phyloP scores from a whole-genome alignment of 495 filamentous ascomycete genomes.

The Thermothielavioides terrestris region DNA sequence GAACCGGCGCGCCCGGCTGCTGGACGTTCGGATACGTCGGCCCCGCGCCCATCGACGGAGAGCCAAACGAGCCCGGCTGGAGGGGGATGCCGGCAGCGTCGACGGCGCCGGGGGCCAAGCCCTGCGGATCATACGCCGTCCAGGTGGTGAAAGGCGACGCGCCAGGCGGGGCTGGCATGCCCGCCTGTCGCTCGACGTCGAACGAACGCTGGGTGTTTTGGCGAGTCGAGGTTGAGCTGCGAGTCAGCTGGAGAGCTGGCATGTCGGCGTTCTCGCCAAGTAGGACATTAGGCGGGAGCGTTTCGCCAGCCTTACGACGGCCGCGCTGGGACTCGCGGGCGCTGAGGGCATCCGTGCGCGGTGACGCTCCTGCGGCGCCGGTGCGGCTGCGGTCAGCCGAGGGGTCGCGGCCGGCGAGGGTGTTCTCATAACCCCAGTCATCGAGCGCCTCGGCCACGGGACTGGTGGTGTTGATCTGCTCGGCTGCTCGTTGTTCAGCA shows the following conservation, averaged over 20 bases:
- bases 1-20: not conserved
- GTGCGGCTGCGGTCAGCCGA: constrained; percentile 25
- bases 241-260: constrained; percentile 30
- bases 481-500: constrained; percentile 29
- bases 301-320: constrained; percentile 37
- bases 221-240: constrained; percentile 9
- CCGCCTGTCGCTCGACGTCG: constrained; percentile 25
- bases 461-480: constrained; percentile 30
- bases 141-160: constrained; percentile 18
- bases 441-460: constrained; percentile 30
- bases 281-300: constrained; percentile 20
- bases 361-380: constrained; percentile 14
- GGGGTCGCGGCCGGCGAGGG: constrained; percentile 20
- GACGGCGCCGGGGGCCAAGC: not conserved
- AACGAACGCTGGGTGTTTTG: constrained; percentile 14
- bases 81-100: not conserved
- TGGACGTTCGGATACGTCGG: constrained; percentile 6
- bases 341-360: not conserved
- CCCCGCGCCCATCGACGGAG: not conserved
- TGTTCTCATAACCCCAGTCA: constrained; percentile 36
- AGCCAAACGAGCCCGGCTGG: not conserved
- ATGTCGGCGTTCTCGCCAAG: constrained; percentile 8
- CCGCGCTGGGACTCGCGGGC: constrained; percentile 36
- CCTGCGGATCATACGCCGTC: constrained; percentile 2
- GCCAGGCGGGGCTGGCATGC: constrained; percentile 15